These are phyloP conservation scores for Scalesia atractyloides DNA, from an alignment of 129 eudicot genomes.

Conservation along the genomic window DNA sequence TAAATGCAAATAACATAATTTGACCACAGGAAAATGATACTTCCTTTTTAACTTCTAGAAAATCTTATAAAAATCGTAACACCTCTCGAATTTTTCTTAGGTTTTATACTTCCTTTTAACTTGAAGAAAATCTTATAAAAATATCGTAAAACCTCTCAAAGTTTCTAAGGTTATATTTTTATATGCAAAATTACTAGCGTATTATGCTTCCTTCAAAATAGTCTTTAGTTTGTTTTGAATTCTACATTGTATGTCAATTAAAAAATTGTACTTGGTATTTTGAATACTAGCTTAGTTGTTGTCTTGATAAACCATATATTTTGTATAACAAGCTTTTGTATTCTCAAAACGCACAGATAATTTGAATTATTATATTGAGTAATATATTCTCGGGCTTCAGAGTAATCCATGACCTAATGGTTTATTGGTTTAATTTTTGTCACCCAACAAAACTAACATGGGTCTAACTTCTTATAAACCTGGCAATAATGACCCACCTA, in stretches of 20 bases:
- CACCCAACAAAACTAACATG: no score
- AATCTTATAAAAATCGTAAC: background rate
- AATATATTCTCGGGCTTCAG: no score
- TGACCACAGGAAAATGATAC: background rate
- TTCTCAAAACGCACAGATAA: background rate
- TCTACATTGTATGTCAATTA: background rate
- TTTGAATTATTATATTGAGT: no score
- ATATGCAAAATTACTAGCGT: background rate
- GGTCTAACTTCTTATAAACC: no score
- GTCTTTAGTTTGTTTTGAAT: no score
- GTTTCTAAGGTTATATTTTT: background rate
- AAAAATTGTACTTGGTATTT: background rate
- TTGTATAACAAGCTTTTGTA: background rate
- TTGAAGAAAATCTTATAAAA: background rate
- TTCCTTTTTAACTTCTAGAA: conserved; percentile 2
- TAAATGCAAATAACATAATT: background rate
- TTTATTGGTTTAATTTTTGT: no score
- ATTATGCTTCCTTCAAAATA: no score
- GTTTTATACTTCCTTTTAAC: background rate
- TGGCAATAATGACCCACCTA: no score
- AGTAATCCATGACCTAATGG: background rate
- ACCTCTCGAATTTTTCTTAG: no score
- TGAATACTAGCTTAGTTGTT: background rate
- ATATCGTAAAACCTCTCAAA: background rate
- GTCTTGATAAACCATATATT: background rate